Evolutionary conservation across 129 eudicot species (phyloP), one percentile per base, ranked within the genome.

Genomic region (Flaveria bidentis): DNA sequence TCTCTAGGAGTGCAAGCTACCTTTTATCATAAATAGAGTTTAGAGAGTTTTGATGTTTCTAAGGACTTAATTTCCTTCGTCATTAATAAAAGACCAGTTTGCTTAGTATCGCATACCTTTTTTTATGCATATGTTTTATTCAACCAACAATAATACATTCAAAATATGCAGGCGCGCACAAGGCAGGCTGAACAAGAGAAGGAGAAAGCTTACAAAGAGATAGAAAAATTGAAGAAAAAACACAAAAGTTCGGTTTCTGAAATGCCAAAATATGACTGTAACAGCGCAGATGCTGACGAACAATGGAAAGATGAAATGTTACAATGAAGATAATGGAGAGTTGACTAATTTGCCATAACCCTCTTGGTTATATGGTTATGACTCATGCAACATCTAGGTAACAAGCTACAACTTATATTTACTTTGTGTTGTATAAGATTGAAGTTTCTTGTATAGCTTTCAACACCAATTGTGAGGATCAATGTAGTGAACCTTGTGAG

Each of bases 281-380:
- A 78, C 15, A 77, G 28, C 67, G 50, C 72, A 64, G 80, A 44
- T 66, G 42, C 18, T 15, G 83, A 80, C 62, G 84, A 86, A 76
- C 78, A 72, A 52, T 84, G 92, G 89, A 84, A 79, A 74, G 87
- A 87, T 18, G 98, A 87, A 85, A 12, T 83, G 78, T 30, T 82
- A 73, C 65, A 65, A 52, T 41, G 85, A 70, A n/a, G 95, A 82
- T 44, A 36, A 36, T 36, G 89, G 74, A 39, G 87, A 87, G 52
- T 55, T 77, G 16, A 73, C 86, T 18, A 84, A 86, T 57, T 71
- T 84, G 33, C 88, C 56, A 18, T 75, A 58, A 74, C 80, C 99
- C 7, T 88, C 93, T 2, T 94, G 99, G 99, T 89, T 87, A 76
- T 84, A 92, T 17, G 97, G 94, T 67, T 89, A 91, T 71, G 99